These are phyloP conservation scores for Aureobasidium sp. DNA, from an alignment of 2,329 filamentous ascomycete genomes.

Conservation along the genomic window DNA sequence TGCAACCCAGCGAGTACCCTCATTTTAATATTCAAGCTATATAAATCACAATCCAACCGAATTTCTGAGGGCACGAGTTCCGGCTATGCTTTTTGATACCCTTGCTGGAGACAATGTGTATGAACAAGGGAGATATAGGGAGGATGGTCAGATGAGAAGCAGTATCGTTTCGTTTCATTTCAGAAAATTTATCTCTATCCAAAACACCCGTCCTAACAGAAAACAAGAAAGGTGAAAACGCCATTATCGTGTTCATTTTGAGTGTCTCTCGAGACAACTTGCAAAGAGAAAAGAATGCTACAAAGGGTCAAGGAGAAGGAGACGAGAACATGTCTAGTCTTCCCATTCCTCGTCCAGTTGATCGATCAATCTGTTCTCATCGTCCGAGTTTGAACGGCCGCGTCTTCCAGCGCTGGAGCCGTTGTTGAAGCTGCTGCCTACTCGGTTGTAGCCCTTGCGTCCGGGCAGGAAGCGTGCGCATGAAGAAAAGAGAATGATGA, in stretches of 20 bases:
- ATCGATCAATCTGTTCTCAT: conserved; percentile 90
- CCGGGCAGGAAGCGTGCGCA: conserved; percentile 60
- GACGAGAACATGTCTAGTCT: conserved; percentile 41
- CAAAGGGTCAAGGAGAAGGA: neutral
- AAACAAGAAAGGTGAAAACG: neutral
- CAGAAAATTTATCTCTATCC: neutral
- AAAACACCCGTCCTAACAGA: neutral
- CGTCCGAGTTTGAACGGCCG: conserved; percentile 53
- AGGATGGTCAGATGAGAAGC: neutral
- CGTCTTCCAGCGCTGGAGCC: conserved; percentile 35
- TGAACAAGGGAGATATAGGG: neutral
- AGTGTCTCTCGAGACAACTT: neutral
- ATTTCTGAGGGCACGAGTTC: neutral
- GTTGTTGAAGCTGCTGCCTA: conserved; percentile 48
- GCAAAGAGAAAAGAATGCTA: neutral
- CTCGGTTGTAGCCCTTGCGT: conserved; percentile 59
- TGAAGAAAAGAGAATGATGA: conserved; percentile 61
- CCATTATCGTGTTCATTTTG: neutral
- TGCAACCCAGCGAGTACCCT: conserved; percentile 5
- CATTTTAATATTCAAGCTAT: conserved; percentile 2
- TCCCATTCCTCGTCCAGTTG: conserved; percentile 98
- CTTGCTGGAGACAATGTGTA: neutral
- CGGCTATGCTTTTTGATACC: neutral
- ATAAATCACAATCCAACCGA: neutral
- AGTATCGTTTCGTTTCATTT: neutral